Conservation (phyloP, 768 basidiomycete genomes). For the Lyophyllum decastes region DNA sequence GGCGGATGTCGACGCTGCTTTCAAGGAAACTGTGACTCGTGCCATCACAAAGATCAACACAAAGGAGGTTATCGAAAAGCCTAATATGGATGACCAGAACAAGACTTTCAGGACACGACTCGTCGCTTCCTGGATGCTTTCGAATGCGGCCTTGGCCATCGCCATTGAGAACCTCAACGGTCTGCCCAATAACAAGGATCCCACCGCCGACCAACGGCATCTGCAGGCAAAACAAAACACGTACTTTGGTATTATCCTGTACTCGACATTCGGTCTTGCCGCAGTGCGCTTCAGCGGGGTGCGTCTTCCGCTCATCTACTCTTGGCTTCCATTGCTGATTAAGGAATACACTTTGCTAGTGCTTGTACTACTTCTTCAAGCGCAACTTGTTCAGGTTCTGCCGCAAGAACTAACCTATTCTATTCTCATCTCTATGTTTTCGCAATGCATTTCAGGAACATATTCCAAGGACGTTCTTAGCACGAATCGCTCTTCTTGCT, state of each 20-base stretch:
- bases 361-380: conserved; percentile 80
- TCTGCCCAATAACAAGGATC: conserved; percentile 36
- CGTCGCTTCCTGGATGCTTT: conserved; percentile 78
- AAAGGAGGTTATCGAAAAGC: conserved; percentile 72
- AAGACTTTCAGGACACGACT: conserved; percentile 91
- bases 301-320: conserved; percentile 29
- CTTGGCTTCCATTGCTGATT: background rate
- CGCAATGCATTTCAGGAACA: conserved; percentile 9
- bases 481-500: background rate
- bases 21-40: conserved; percentile 89
- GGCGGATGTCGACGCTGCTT: conserved; percentile 87
- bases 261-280: conserved; percentile 75
- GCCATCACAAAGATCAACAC: conserved; percentile 75
- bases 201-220: conserved; percentile 37
- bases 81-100: conserved; percentile 87
- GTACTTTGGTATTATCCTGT: conserved; percentile 81
- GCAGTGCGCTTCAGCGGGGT: conserved; percentile 77
- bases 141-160: conserved; percentile 70
- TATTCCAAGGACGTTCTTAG: conserved; percentile 1
- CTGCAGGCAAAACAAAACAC: conserved; percentile 45
- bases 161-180: conserved; percentile 79
- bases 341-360: conserved; percentile 41
- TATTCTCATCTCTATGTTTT: background rate
- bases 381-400: conserved; percentile 83
- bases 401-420: conserved; percentile 58